Evolutionary conservation across 2,329 filamentous ascomycete species (phyloP).

Genomic region (Alternaria gaisen): DNA sequence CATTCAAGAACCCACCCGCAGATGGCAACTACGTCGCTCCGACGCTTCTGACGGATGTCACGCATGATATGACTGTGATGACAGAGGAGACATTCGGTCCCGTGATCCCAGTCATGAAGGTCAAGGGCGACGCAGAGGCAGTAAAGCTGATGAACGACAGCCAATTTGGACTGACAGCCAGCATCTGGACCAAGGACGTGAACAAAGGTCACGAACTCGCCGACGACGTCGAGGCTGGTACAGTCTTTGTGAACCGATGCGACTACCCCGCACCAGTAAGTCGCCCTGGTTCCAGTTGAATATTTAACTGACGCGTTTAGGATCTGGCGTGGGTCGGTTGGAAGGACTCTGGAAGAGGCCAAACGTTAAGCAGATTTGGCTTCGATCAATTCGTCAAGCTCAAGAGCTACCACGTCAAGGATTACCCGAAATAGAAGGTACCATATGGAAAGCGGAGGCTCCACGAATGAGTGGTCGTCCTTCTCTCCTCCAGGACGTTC

Average conservation of each 20-base stretch:
- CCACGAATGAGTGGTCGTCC: slow-evolving; percentile 14
- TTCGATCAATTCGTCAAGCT: slow-evolving; percentile 97
- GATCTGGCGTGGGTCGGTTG: slow-evolving; percentile 96
- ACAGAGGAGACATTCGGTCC: slow-evolving; percentile 95
- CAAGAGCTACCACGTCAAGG: slow-evolving; percentile 94
- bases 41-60: slow-evolving; percentile 79
- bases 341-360: slow-evolving; percentile 95
- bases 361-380: slow-evolving; percentile 87
- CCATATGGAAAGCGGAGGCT: slow-evolving; percentile 21
- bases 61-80: slow-evolving; percentile 88
- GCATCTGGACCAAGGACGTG: slow-evolving; percentile 94
- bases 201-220: slow-evolving; percentile 77
- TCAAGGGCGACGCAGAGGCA: slow-evolving; percentile 81
- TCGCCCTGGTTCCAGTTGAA: slow-evolving; percentile 31
- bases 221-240: slow-evolving; percentile 87
- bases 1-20: slow-evolving; percentile 75
- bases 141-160: slow-evolving; percentile 91
- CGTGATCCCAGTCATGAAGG: slow-evolving; percentile 88
- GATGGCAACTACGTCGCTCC: slow-evolving; percentile 90
- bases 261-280: slow-evolving; percentile 91
- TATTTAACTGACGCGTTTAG: slow-evolving; percentile 55
- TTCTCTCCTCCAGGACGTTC: slow-evolving; percentile 26
- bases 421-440: slow-evolving; percentile 66
- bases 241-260: slow-evolving; percentile 93
- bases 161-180: slow-evolving; percentile 93